These are phyloP conservation scores for Diutina rugosa DNA, from an alignment of 1,139 yeast species.

Conservation along the genomic window DNA sequence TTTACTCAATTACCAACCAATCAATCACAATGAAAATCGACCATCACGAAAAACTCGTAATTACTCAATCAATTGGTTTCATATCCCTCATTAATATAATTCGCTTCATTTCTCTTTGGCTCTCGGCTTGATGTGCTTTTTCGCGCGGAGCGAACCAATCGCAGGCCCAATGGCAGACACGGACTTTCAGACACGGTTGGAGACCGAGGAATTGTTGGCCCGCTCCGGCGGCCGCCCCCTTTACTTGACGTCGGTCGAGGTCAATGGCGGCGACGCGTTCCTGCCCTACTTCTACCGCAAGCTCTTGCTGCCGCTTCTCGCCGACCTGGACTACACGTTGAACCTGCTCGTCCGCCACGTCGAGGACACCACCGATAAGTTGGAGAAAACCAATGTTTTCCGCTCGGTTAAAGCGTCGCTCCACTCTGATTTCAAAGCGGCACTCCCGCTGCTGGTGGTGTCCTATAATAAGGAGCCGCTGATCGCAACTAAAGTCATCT, in stretches of 20 bases:
- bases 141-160: neutral
- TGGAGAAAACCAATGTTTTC: constrained; percentile 33
- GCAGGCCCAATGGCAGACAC: neutral
- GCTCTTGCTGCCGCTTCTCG: constrained; percentile 30
- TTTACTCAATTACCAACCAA: no score
- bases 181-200: constrained; percentile 16
- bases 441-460: constrained; percentile 13
- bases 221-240: constrained; percentile 28
- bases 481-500: constrained; percentile 24
- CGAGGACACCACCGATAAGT: constrained; percentile 14
- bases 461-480: constrained; percentile 24
- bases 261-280: constrained; percentile 37
- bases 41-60: no score
- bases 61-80: no score
- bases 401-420: constrained; percentile 19
- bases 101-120: no score
- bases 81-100: no score
- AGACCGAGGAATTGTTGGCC: constrained; percentile 20
- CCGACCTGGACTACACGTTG: constrained; percentile 32
- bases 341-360: constrained; percentile 22
- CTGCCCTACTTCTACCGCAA: constrained; percentile 32
- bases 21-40: no score
- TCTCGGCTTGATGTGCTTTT: neutral
- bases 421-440: constrained; percentile 20
- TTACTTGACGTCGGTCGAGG: constrained; percentile 30